A percentile compares a stretch with the other conserved stretches of the same genome.
Conservation (phyloP, 257 asterid genomes). For the Forsythia suspensa region DNA sequence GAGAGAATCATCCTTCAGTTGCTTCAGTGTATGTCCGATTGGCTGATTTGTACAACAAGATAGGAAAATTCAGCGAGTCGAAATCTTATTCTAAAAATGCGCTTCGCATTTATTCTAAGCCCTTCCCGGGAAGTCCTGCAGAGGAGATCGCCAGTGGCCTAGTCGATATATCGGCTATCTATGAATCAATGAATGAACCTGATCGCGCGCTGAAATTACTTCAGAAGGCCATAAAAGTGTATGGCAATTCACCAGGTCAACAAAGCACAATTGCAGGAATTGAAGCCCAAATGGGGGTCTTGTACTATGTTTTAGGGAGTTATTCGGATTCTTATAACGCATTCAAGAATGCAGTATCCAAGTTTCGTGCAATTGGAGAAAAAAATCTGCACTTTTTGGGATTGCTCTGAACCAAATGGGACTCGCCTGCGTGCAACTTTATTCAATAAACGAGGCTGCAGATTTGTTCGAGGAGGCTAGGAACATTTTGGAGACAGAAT, state of each 20-base stretch:
- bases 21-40: slow-evolving; percentile 75
- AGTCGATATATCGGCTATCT: slow-evolving; percentile 56
- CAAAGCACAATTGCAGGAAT: slow-evolving; percentile 56
- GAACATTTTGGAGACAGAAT: slow-evolving; percentile 47
- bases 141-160: slow-evolving; percentile 90
- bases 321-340: slow-evolving; percentile 49
- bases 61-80: slow-evolving; percentile 73
- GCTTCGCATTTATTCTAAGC: slow-evolving; percentile 62
- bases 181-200: slow-evolving; percentile 48
- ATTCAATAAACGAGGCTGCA: slow-evolving; percentile 56
- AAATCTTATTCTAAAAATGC: slow-evolving; percentile 73
- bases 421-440: slow-evolving; percentile 63
- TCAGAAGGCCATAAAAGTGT: slow-evolving; percentile 47
- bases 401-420: slow-evolving; percentile 67
- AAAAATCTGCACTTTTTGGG: slow-evolving; percentile 62
- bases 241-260: slow-evolving; percentile 50
- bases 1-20: slow-evolving; percentile 71
- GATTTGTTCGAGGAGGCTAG: slow-evolving; percentile 63
- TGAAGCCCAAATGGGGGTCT: slow-evolving; percentile 65
- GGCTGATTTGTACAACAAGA: slow-evolving; percentile 80
- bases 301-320: slow-evolving; percentile 57
- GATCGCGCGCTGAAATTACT: slow-evolving; percentile 45
- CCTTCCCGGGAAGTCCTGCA: slow-evolving; percentile 41
- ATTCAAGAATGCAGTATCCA: slow-evolving; percentile 37
- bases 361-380: slow-evolving; percentile 49